Evolutionary conservation across 306 rosid species (phyloP), one percentile per base, ranked within the genome.

Genomic region (Vigna angularis): DNA sequence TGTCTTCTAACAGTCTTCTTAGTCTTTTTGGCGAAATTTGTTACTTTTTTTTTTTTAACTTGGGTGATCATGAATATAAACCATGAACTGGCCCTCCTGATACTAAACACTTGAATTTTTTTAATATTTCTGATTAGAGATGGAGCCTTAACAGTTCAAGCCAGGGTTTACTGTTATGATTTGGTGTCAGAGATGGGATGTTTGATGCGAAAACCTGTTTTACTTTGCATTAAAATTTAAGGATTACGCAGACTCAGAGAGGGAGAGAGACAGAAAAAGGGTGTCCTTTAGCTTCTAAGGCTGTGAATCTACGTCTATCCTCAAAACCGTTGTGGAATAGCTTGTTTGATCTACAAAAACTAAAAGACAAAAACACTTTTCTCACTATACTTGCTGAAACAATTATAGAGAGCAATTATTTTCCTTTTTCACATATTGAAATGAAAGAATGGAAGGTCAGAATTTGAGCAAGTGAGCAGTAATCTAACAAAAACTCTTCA

Each of bases 101-200:
- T 49, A 48, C 15, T 20, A 55, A 55, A 64, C 34, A 71, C 68
- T 12, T 55, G 42, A 32, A 32, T 10, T 9, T 3, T 20, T 48
- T 24, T 15, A 3, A 17, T 6, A 9, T 17, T 11, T 40, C 50
- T 70, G 52, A 76, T 76, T 82, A 82, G 20, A 38, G 53, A 66
- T 10, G 53, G 38, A 74, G 9, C 22, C 74, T 63, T 51, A 49
- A 62, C 36, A n/a, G 22, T 58, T 4, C 73, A 58, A 22, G 65
- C n/a, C 76, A 64, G 70, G 71, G 75, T 83, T 76, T 78, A 85
- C 89, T 91, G 92, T 91, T 89, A 63, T 68, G 96, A 91, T 91
- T 80, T 84, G 86, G 82, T 82, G 88, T 72, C 89, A 81, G 90
- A 36, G 85, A 87, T 86, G 79, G 83, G 91, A 91, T 83, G 85